Percentiles rank a stretch among this genome's conserved stretches.
Evolutionary conservation across 352 stramenopile genomes (phyloP).

Genomic region (Phytophthora pluvialis): DNA sequence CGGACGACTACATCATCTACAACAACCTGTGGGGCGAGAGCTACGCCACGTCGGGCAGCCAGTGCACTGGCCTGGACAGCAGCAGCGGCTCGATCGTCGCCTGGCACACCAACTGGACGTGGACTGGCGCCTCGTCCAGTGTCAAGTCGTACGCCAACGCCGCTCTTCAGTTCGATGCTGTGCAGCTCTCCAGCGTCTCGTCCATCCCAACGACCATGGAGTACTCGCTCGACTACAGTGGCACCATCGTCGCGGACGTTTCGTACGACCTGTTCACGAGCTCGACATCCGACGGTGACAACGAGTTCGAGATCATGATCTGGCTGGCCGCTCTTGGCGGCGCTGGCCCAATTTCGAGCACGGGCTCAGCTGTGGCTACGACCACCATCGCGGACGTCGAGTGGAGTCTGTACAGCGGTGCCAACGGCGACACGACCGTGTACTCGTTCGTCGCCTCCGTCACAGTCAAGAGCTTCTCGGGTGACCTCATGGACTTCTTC

Average conservation of each 20-base stretch:
- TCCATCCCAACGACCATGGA: conserved; percentile 42
- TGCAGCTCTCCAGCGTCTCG: conserved; percentile 35
- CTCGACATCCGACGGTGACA: conserved; percentile 29
- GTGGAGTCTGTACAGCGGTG: conserved; percentile 39
- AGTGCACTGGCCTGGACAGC: conserved; percentile 52
- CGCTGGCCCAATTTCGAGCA: conserved; percentile 38
- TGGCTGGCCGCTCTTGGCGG: conserved; percentile 39
- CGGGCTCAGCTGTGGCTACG: conserved; percentile 32
- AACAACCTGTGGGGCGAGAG: conserved; percentile 54
- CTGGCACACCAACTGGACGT: conserved; percentile 53
- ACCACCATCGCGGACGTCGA: conserved; percentile 22
- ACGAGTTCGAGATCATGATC: conserved; percentile 53
- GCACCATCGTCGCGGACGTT: conserved; percentile 38
- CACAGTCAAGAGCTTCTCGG: conserved; percentile 34
- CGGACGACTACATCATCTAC: conserved; percentile 51
- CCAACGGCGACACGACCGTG: conserved; percentile 37
- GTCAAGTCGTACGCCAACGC: conserved; percentile 57
- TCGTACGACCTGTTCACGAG: conserved; percentile 45
- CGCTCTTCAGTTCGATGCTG: conserved; percentile 40
- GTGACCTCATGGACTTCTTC: conserved; percentile 35
- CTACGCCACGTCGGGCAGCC: conserved; percentile 40
- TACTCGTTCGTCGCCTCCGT: conserved; percentile 41
- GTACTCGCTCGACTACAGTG: conserved; percentile 35
- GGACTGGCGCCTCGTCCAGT: conserved; percentile 22
- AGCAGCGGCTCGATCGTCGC: conserved; percentile 35